phyloP scores from a whole-genome alignment of 2,329 filamentous ascomycete species.

The Colletotrichum viniferum region DNA sequence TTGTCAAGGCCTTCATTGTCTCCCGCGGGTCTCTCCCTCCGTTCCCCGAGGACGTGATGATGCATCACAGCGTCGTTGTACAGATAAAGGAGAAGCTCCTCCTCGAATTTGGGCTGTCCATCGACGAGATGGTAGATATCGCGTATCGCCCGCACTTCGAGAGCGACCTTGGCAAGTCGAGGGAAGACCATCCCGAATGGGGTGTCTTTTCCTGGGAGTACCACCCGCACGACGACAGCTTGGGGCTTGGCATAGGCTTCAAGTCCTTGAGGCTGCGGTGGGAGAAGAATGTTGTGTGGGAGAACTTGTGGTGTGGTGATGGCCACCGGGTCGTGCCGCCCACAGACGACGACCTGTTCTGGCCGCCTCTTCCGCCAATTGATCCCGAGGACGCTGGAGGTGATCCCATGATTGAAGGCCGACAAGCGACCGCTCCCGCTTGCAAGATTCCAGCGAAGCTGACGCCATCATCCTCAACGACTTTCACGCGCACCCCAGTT shows the following conservation, averaged over 20 bases:
- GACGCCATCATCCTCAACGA: background rate
- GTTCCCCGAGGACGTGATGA: background rate
- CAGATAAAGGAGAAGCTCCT: background rate
- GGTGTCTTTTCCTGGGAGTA: slow-evolving; percentile 9
- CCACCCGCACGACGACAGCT: background rate
- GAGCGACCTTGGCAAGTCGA: background rate
- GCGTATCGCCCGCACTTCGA: background rate
- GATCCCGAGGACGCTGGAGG: background rate
- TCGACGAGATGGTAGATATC: background rate
- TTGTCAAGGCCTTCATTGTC: slow-evolving; percentile 7
- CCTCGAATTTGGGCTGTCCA: background rate
- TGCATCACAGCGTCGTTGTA: background rate
- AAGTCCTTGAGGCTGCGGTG: slow-evolving; percentile 3
- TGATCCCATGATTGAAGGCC: background rate
- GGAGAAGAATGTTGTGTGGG: slow-evolving; percentile 31
- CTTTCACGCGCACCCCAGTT: background rate
- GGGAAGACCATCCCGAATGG: background rate
- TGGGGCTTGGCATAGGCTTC: background rate
- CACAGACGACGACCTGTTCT: background rate
- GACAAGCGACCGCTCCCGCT: background rate
- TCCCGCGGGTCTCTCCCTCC: background rate
- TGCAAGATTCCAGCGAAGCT: background rate
- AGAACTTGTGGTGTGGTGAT: slow-evolving; percentile 17
- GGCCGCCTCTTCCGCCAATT: background rate
- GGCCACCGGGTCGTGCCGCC: background rate